These are phyloP conservation scores for Chlorella sp. DNA, from an alignment of 139 green algal species.

Conservation along the genomic window DNA sequence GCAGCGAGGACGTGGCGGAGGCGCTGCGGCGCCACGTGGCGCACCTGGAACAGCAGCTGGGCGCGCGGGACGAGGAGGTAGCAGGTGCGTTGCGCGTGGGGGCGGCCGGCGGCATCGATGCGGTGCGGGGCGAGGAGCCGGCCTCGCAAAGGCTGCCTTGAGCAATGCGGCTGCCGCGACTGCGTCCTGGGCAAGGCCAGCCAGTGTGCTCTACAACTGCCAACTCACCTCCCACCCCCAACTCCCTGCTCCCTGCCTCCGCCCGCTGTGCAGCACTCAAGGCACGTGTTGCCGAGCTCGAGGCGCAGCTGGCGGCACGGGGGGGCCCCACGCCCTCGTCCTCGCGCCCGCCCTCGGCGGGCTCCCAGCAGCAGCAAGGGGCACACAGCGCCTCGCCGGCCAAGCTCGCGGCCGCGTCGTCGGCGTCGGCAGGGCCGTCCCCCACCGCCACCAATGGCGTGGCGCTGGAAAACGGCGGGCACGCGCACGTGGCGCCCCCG, in stretches of 20 bases:
- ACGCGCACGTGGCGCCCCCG: too few species aligned
- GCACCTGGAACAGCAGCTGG: neutral
- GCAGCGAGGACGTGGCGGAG: neutral
- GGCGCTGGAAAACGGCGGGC: too few species aligned
- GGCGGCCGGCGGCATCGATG: too few species aligned
- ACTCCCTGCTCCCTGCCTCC: neutral
- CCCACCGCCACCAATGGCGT: too few species aligned
- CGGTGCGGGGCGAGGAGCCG: too few species aligned
- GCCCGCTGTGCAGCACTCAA: slow-evolving; percentile 3
- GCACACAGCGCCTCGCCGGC: too few species aligned
- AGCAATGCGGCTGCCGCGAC: too few species aligned
- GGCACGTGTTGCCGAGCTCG: slow-evolving; percentile 21
- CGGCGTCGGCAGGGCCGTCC: too few species aligned
- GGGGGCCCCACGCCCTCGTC: neutral
- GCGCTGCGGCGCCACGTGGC: neutral
- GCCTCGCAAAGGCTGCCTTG: too few species aligned
- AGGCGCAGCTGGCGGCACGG: slow-evolving; percentile 7
- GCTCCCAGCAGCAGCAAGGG: too few species aligned
- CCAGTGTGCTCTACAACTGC: neutral
- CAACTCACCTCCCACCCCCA: neutral
- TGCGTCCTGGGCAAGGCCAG: neutral
- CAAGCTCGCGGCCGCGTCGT: too few species aligned
- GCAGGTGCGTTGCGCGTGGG: too few species aligned
- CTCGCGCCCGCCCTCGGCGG: neutral
- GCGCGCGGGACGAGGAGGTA: neutral